phyloP scores from a whole-genome alignment of 805 yeast genomes.

The Starmerella floris region DNA sequence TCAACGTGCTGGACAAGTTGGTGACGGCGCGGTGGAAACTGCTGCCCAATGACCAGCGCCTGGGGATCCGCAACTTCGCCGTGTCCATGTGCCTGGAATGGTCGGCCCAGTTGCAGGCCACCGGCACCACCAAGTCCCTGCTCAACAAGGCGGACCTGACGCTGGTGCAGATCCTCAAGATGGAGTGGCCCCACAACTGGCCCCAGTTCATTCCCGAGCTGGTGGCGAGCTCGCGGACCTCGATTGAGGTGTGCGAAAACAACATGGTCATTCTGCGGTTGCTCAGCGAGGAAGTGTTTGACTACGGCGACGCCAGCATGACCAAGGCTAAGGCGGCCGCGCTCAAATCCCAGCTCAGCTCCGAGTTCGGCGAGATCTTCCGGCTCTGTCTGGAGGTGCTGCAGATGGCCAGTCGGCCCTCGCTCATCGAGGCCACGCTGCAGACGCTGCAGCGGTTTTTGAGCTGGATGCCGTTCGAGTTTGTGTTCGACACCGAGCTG shows the following conservation, averaged over 20 bases:
- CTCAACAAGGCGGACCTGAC: constrained; percentile 90
- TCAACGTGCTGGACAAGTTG: constrained; percentile 76
- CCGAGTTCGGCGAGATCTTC: constrained; percentile 86
- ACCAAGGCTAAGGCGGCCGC: constrained; percentile 86
- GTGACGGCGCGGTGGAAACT: constrained; percentile 90
- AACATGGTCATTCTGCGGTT: constrained; percentile 85
- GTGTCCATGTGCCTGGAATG: constrained; percentile 86
- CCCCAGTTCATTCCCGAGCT: constrained; percentile 92
- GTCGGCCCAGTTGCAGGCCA: constrained; percentile 69
- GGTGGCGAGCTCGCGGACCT: constrained; percentile 67
- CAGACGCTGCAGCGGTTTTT: constrained; percentile 70
- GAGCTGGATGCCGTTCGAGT: constrained; percentile 89
- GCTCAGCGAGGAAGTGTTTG: constrained; percentile 90
- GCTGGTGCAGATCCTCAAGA: constrained; percentile 83
- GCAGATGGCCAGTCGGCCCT: constrained; percentile 75
- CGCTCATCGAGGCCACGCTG: constrained; percentile 72
- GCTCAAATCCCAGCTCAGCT: constrained; percentile 69
- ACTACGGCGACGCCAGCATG: constrained; percentile 88
- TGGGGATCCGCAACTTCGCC: constrained; percentile 85
- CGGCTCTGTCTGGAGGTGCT: constrained; percentile 85
- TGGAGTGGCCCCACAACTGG: constrained; percentile 99
- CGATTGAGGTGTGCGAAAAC: constrained; percentile 91
- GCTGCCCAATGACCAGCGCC: constrained; percentile 73
- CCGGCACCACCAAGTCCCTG: constrained; percentile 61
- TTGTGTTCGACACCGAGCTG: constrained; percentile 76